These are phyloP conservation scores for Neurospora sp. DNA, from an alignment of 495 filamentous ascomycete species.

Conservation along the genomic window DNA sequence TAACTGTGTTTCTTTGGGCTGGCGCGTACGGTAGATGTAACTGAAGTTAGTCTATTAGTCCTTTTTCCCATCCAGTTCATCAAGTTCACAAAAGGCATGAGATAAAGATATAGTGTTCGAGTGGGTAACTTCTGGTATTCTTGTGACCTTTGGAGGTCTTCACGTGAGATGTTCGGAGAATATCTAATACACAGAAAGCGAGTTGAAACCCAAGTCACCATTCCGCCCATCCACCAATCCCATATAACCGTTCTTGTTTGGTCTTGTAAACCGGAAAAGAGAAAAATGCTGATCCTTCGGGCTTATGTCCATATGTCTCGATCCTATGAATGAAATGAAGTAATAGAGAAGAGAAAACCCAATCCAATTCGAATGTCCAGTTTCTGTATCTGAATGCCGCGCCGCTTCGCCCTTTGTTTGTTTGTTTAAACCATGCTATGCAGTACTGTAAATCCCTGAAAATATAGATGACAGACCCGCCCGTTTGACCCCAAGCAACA, in stretches of 20 bases:
- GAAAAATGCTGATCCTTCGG: slow-evolving; percentile 20
- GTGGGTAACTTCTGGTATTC: slow-evolving; percentile 51
- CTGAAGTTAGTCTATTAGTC: background rate
- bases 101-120: slow-evolving; percentile 15
- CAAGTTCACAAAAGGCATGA: background rate
- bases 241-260: slow-evolving; percentile 1
- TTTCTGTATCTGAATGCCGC: slow-evolving; percentile 7
- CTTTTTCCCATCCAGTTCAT: background rate
- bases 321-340: background rate
- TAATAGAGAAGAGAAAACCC: slow-evolving; percentile 8
- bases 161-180: slow-evolving; percentile 11
- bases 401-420: slow-evolving; percentile 6
- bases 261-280: slow-evolving; percentile 3
- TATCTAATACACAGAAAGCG: slow-evolving; percentile 49
- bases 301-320: slow-evolving; percentile 6
- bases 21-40: background rate
- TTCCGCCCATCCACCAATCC: slow-evolving; percentile 3
- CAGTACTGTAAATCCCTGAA: slow-evolving; percentile 11
- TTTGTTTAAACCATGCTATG: slow-evolving; percentile 29
- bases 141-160: slow-evolving; percentile 19
- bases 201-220: slow-evolving; percentile 24
- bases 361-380: slow-evolving; percentile 23
- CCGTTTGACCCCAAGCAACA: slow-evolving; percentile 4
- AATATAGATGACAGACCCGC: slow-evolving; percentile 10
- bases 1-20: background rate